A percentile compares a stretch with the other conserved stretches of the same genome.
Conservation (phyloP, 768 basidiomycete species). For the Lanmaoa rubissima region DNA sequence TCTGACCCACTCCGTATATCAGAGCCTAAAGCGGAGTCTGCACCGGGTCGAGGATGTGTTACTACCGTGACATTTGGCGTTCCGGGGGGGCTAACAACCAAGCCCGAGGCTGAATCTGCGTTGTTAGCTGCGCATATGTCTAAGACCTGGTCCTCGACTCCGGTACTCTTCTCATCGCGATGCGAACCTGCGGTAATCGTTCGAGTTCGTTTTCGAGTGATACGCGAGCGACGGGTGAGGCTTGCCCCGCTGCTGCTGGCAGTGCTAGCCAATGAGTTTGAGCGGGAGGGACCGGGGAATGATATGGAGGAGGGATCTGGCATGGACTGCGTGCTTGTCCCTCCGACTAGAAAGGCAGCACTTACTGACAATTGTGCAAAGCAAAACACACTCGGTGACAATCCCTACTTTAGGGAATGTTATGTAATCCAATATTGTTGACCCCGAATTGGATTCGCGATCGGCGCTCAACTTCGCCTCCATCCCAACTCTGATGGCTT, state of each 20-base stretch:
- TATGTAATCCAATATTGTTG: constrained; percentile 24
- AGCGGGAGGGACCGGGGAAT: constrained; percentile 34
- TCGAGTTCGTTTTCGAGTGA: constrained; percentile 52
- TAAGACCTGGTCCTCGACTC: constrained; percentile 21
- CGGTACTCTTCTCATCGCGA: constrained; percentile 18
- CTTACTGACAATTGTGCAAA: constrained; percentile 10
- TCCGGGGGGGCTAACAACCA: constrained; percentile 10
- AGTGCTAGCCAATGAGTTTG: constrained; percentile 35
- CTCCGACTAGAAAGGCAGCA: constrained; percentile 20
- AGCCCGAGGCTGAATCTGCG: neutral
- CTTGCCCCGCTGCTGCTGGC: constrained; percentile 49
- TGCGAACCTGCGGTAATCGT: constrained; percentile 41
- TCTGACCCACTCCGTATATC: constrained; percentile 10
- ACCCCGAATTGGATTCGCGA: constrained; percentile 10
- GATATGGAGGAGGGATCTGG: constrained; percentile 29
- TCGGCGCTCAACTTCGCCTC: constrained; percentile 12
- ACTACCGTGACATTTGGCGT: constrained; percentile 5
- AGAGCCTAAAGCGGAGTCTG: constrained; percentile 9
- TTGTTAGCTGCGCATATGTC: constrained; percentile 31
- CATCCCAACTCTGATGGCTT: constrained; percentile 4
- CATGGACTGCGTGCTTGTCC: constrained; percentile 29
- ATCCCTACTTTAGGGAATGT: constrained; percentile 24
- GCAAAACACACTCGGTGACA: constrained; percentile 19
- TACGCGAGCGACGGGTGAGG: constrained; percentile 47
- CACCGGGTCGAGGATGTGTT: constrained; percentile 14